Base-by-base conservation (phyloP, 2,329 filamentous ascomycete species). In the Tolypocladium endophyticum region DNA sequence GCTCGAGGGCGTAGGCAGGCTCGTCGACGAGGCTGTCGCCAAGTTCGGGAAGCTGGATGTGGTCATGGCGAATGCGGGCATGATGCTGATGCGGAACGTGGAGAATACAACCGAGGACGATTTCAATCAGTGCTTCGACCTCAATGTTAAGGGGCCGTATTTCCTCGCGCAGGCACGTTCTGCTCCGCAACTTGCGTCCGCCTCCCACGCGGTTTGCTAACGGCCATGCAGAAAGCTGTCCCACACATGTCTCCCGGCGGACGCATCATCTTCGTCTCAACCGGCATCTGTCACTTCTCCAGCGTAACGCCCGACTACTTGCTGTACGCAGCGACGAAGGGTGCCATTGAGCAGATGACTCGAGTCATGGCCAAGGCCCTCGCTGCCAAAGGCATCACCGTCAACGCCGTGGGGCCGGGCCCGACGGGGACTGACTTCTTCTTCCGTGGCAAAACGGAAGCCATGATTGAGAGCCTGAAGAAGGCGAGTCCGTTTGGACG, bases 141-240 rank as follows among this genome's bases (percentile, higher is more conserved):
- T 84, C 41, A 85, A 85, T 66, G 81, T 85, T 59, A 85, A 84
- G 67, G 82, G 82, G 0, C 78, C 80, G 0, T 78, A 79, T 56
- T 85, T 85, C 62, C 69, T 86, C 3, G 74, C 69, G 12, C 73
- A 78, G 68, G 76, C 76, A 55, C 7, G 61, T 59, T n/a, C 58
- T 12, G 16, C 9, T 11, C 11, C 35, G 11, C 11, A 36, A 36
- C 35, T 3, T 14, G 35, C 35, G 35, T 14, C 35, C 11, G 8
- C 20, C 14, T 33, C 11, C 5, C 36, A 25, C 33, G 60, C 33
- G 18, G 35, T 36, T 12, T 7, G 12, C 55, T 56, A 23, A 56
- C 41, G 39, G 18, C 16, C 64, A 4, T 38, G n/a, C 7, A 84
- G 74, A 80, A 81, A 72, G 77, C 79, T 4, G 71, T 76, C 2